A percentile compares a stretch with the other conserved stretches of the same genome.
These are phyloP conservation scores for Fusarium cyanostomum DNA, from an alignment of 2,329 filamentous ascomycete species.

Conservation along the genomic window DNA sequence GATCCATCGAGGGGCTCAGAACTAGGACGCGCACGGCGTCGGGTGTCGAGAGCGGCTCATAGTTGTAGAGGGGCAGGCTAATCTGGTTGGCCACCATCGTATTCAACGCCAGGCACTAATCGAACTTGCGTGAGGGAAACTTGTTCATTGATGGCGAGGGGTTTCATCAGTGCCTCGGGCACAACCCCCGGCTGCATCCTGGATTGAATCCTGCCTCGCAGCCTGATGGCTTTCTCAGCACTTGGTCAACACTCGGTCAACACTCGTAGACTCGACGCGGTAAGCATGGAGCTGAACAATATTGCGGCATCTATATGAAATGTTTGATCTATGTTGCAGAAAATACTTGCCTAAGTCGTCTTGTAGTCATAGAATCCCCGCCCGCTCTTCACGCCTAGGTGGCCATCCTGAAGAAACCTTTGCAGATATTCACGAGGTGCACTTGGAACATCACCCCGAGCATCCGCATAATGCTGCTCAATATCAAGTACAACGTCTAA, in stretches of 20 bases:
- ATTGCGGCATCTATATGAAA: too few relatives aligned
- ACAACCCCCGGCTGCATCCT: not conserved
- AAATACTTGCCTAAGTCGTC: too few relatives aligned
- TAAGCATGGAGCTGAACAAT: too few relatives aligned
- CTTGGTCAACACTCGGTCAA: too few relatives aligned
- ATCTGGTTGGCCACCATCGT: not conserved
- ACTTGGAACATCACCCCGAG: constrained; percentile 34
- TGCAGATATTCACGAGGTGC: constrained; percentile 41
- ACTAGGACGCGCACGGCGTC: not conserved
- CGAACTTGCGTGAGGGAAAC: not conserved
- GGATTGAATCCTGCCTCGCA: not conserved
- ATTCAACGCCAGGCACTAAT: not conserved
- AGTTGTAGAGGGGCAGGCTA: not conserved
- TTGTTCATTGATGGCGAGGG: not conserved
- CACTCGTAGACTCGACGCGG: too few relatives aligned
- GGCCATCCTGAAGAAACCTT: constrained; percentile 34
- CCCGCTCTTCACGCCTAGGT: constrained; percentile 45
- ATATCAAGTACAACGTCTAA: constrained; percentile 46
- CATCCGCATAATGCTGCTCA: constrained; percentile 46
- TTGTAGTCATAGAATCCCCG: constrained; percentile 43
- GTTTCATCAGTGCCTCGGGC: too few relatives aligned
- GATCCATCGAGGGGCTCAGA: not conserved
- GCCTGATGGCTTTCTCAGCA: not conserved
- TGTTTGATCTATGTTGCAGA: too few relatives aligned
- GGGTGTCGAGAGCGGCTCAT: not conserved